Base-by-base conservation (phyloP, 2,329 filamentous ascomycete genomes). In the Penicillium brevicompactum region DNA sequence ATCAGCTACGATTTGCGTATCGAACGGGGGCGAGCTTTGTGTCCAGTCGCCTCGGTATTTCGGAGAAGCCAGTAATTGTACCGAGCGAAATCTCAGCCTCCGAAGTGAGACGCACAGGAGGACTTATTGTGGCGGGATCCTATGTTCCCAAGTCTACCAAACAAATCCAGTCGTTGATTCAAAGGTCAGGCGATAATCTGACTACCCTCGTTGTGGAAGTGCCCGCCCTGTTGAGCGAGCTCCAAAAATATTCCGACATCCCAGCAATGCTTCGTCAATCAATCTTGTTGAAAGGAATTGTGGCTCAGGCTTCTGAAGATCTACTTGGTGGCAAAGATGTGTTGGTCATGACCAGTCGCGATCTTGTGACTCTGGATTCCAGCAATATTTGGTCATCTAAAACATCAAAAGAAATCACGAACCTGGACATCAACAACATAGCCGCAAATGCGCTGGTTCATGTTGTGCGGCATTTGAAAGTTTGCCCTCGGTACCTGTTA, bases 391-490 rank as follows among this genome's bases (percentile, higher is more conserved):
- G 11, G 45, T 16, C 10, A 37, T 31, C 45, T 5, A 11, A 16
- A 37, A 24, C 18, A 6, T 37, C 45, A 13, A 22, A 22, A 10
- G 8, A 11, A 24, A 47, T 47, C 31, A 47, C 45, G 13, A 47
- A 47, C 31, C n/a, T 47, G 31, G 45, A 47, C 16, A 47, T 47
- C 45, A 47, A 47, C 31, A 47, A 37, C 31, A n/a, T 47, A 22
- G 45, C 31, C 18, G 45, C 45, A 4, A 47, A 34, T 47, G 18
- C 45, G 11, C 24, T 47, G 45, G 45, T 47, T 13, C 45, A 47
- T 31, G 32, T 47, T 37, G 45, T 47, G 21, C 45, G 45, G 5
- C 6, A 47, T 13, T 24, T 47, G 31, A 14, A 11, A 4, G 31
- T 47, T 47, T 47, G 45, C 14, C 46, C 32, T 40, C 46, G 32